These are phyloP conservation scores for Galium porrigens DNA, from an alignment of 305 asterid species.

Conservation along the genomic window DNA sequence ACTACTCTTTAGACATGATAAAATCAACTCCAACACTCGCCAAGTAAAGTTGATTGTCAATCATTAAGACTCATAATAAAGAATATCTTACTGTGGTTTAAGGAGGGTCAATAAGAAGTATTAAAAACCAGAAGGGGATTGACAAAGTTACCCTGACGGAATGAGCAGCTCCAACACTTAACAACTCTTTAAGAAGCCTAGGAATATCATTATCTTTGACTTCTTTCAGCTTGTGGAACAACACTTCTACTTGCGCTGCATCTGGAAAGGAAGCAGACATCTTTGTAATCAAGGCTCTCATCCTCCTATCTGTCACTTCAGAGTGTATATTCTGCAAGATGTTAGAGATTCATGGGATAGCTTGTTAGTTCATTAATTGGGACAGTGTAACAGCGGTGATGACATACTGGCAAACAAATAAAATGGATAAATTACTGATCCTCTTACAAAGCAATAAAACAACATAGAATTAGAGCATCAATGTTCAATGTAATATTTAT, in stretches of 20 bases:
- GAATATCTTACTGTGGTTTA: background rate
- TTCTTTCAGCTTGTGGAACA: slow-evolving; percentile 42
- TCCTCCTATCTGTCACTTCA: slow-evolving; percentile 35
- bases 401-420: background rate
- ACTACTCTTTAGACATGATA: background rate
- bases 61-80: background rate
- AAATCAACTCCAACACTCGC: background rate
- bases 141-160: slow-evolving; percentile 33
- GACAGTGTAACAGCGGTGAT: background rate
- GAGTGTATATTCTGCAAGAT: slow-evolving; percentile 35
- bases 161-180: slow-evolving; percentile 33
- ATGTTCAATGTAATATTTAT: background rate
- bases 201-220: slow-evolving; percentile 27
- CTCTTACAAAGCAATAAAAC: background rate
- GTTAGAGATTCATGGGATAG: background rate
- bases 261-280: slow-evolving; percentile 59
- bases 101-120: background rate
- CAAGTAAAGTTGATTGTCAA: background rate
- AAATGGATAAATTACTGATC: background rate
- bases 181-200: slow-evolving; percentile 29
- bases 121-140: slow-evolving; percentile 4
- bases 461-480: background rate
- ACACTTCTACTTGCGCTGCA: slow-evolving; percentile 55
- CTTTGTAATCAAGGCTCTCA: slow-evolving; percentile 35
- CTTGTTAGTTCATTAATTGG: background rate